Percentiles rank a stretch among this genome's conserved stretches.
Evolutionary conservation across 2,329 filamentous ascomycete genomes (phyloP).

Genomic region (Huntiella savannae): DNA sequence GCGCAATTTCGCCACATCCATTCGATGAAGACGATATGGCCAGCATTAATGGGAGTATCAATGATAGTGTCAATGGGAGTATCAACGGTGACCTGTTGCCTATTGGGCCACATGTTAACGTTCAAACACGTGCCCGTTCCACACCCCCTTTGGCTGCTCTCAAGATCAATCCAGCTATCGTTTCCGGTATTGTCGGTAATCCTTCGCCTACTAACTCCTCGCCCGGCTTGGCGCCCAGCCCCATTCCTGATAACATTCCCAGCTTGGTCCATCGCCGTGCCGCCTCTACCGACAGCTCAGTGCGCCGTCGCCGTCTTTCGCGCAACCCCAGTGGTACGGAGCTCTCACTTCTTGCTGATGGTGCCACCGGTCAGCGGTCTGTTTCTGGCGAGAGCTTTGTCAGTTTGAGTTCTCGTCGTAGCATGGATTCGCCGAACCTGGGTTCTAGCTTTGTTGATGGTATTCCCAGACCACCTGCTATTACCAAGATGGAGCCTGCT

Average conservation of each 20-base stretch:
- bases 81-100: not conserved
- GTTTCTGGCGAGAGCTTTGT: constrained; percentile 1
- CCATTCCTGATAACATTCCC: constrained; percentile 7
- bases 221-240: constrained; percentile 7
- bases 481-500: constrained; percentile 3
- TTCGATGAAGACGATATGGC: not conserved
- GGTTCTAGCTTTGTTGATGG: constrained; percentile 8
- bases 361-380: not conserved
- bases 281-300: constrained; percentile 5
- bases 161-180: not conserved
- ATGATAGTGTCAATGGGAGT: not conserved
- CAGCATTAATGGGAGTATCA: not conserved
- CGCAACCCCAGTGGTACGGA: constrained; percentile 6
- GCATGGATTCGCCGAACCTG: constrained; percentile 4
- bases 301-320: constrained; percentile 1
- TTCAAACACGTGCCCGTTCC: constrained; percentile 5
- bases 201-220: constrained; percentile 4
- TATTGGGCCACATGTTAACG: constrained; percentile 2
- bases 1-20: constrained; percentile 5
- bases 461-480: constrained; percentile 5
- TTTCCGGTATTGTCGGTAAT: not conserved
- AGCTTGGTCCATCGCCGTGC: constrained; percentile 3
- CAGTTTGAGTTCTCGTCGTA: not conserved
- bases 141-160: constrained; percentile 6
- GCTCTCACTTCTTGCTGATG: not conserved